Conservation (phyloP, 192 early-diverging fungal genomes). For the Backusella luteola region DNA sequence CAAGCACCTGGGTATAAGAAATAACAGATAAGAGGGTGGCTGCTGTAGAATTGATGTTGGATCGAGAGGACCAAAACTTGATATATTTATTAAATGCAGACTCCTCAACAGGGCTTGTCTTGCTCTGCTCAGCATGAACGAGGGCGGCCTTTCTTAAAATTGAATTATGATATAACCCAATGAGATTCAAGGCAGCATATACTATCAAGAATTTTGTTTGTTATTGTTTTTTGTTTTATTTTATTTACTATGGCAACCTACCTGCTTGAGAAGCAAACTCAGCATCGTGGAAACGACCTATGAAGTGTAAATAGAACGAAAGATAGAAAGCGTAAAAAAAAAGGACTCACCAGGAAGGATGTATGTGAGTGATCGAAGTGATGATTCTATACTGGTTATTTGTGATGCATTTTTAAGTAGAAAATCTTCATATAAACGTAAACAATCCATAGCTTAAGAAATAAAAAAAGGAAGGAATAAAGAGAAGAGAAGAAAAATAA, state of each 20-base stretch:
- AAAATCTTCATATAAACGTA: conserved; percentile 80
- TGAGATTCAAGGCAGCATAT: conserved; percentile 74
- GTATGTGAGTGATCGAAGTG: conserved; percentile 84
- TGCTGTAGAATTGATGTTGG: conserved; percentile 26
- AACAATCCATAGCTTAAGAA: conserved; percentile 43
- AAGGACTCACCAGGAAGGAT: conserved; percentile 74
- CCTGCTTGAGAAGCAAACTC: conserved; percentile 89
- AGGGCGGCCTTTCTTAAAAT: conserved; percentile 59
- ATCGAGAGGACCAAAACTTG: conserved; percentile 45
- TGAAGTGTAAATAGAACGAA: background rate
- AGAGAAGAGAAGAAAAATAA: background rate
- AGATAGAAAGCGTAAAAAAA: background rate
- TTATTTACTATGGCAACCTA: conserved; percentile 30
- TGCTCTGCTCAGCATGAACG: conserved; percentile 29
- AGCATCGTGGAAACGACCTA: conserved; percentile 89
- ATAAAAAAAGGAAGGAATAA: conserved; percentile 6
- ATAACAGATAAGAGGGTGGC: conserved; percentile 67
- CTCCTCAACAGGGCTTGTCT: conserved; percentile 20
- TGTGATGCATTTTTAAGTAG: conserved; percentile 86
- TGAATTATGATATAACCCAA: conserved; percentile 86
- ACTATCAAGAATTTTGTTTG: conserved; percentile 41
- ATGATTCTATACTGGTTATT: conserved; percentile 85
- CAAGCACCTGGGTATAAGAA: conserved; percentile 37
- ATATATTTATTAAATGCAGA: conserved; percentile 75
- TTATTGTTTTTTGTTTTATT: background rate